Base-by-base conservation (phyloP, 2,329 filamentous ascomycete species). In the Beauveria sp. region DNA sequence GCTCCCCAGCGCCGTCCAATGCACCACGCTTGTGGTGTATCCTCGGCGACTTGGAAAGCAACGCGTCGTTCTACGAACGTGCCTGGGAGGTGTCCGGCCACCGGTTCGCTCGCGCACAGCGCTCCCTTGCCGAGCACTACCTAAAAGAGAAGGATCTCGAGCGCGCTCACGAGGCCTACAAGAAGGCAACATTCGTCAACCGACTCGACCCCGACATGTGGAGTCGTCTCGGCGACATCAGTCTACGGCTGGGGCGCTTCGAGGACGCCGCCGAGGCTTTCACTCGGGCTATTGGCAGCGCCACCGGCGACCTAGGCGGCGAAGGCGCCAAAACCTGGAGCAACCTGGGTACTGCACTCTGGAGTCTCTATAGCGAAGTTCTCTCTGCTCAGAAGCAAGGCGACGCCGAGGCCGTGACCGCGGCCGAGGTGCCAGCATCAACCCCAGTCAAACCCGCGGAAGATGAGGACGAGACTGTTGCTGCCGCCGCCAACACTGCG, bases 291-390 rank as follows among this genome's bases (percentile, higher is more conserved):
- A 92, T 99, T 12, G 86, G 90, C 66, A 75, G 77, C 7, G 77
- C 80, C 0, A 79, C 77, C 37, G 79, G 80, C 37, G 73, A 73
- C 1, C 82, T 90, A 12, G 94, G 96, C 53, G 92, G 96, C 28
- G 87, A 88, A 57, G 92, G 97, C 70, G 93, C 92, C 0, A 86
- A 96, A 69, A 91, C 91, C 0, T 99, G 94, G 91, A 96, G 90
- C 68, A 99, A 99, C 70, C 81, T 99, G 24, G 94, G 92, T 0
- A 92, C 89, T 2, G 88, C 93, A 0, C 81, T 97, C 1, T 84
- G 90, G 65, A 88, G 86, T 62, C 77, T 89, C 64, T 92, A 83
- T 73, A 80, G 77, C 48, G 82, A 85, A 67, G 72, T 79, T 0
- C 65, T 78, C 4, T 74, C 79, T 3, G 74, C 68, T n/a, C 69